phyloP scores from a whole-genome alignment of 83 land plant species.

The Picea mariana region DNA sequence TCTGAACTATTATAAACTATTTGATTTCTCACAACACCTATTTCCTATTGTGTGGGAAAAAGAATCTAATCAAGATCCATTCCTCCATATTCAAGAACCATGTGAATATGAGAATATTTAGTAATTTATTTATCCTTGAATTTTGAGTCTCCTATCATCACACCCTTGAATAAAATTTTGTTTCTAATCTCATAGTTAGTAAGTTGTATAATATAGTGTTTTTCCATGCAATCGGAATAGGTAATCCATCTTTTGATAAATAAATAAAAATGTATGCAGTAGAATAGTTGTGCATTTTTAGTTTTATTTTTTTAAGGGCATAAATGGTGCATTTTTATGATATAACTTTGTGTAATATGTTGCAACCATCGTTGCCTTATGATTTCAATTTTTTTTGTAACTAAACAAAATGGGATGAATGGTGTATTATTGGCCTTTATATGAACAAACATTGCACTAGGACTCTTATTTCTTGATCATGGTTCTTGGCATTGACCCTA shows the following conservation, averaged over 20 bases:
- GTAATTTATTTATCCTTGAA: no score
- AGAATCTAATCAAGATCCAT: constrained; percentile 92
- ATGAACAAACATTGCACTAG: no score
- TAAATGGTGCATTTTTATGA: no score
- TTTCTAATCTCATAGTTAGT: constrained; percentile 95
- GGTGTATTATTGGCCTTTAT: no score
- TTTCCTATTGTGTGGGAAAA: constrained; percentile 75
- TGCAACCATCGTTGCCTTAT: neutral
- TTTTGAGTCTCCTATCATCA: no score
- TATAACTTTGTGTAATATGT: no score
- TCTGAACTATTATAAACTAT: constrained; percentile 94
- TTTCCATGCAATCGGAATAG: constrained; percentile 74
- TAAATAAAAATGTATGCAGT: constrained; percentile 91
- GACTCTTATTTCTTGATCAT: no score
- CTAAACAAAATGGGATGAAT: no score
- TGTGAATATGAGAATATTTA: constrained; percentile 82
- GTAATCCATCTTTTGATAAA: constrained; percentile 92
- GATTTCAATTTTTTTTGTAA: no score
- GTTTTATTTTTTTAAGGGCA: no score
- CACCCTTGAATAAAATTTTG: constrained; percentile 62
- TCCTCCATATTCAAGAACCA: constrained; percentile 98
- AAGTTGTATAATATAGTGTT: constrained; percentile 77
- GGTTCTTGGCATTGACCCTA: no score
- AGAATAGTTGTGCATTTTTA: constrained; percentile 30
- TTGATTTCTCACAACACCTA: no score